Evolutionary conservation across 768 basidiomycete species (phyloP), one percentile per base, ranked within the genome.

Genomic region (Exidia glandulosa): DNA sequence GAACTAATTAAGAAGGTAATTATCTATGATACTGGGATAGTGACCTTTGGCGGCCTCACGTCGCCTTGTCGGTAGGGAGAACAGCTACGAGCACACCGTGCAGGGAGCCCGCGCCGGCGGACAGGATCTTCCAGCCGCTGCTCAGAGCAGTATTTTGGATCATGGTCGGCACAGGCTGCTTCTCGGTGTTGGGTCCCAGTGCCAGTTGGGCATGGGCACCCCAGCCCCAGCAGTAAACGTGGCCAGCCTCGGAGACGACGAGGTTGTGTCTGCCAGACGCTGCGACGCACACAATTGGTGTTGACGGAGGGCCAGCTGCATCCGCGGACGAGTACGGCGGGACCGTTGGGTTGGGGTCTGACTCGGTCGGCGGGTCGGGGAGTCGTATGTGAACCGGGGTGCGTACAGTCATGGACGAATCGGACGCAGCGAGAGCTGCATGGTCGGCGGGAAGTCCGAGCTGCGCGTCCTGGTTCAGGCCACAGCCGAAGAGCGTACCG

Each of bases 391-490:
- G 59, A 29, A 31, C 41, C 47, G 34, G 55, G 27, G 29, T 61
- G 37, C 12, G 61, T 36, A 19, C 32, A n/a, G n/a, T n/a, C n/a
- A n/a, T n/a, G n/a, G n/a, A n/a, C n/a, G n/a, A n/a, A n/a, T n/a
- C n/a, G 30, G n/a, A 27, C 10, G 25, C 25, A 7, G 25, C 50
- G 30, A 12, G 16, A 54, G 27, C 50, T 3, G 72, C 68, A 62
- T 80, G 79, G 57, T 82, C 77, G 30, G 66, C 64, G 3, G 65
- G 62, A 1, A 79, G 55, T 7, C 78, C 78, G n/a, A 76, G 61
- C 61, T 78, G 73, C 57, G 69, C 62, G 12, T 72, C 73, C 61
- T 78, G 75, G 45, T 63, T 67, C 37, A 76, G 67, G 0, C 78
- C 78, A 55, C 70, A 70, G 31, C 66, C 76, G 67, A 66, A 77